Base-by-base conservation (phyloP, 139 green algal species). In the Tetraselmis striata region DNA sequence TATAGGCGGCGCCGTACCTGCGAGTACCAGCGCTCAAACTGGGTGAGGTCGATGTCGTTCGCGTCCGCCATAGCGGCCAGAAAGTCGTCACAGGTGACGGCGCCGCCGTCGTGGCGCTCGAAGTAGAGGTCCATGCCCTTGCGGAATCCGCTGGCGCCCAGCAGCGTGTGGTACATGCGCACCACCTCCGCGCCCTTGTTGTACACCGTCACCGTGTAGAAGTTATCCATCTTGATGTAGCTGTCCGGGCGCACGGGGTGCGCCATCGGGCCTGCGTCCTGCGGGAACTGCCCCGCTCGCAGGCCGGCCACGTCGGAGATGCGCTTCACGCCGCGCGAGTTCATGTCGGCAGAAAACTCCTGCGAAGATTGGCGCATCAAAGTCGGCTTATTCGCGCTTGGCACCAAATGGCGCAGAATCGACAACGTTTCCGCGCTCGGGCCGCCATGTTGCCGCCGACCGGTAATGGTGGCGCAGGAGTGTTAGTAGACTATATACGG, bases 211-310 rank as follows among this genome's bases (percentile, higher is more conserved):
- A 95, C 81, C 1, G 97, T 99, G 90, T 99, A 99, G 89, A 99
- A 99, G 93, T 99, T 99, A 91, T 99, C 96, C 94, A 99, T 99
- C 91, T 99, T 98, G 86, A 98, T 97, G 90, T 98, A 98, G 27
- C 85, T 93, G 59, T 98, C 95, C 28, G 97, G 97, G 26, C 97
- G 89, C 80, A 99, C 95, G 83, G 96, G 94, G 91, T 99, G 97
- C 23, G 97, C 93, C 93, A 98, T 98, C 75, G 97, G 94, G 0
- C 95, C 95, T 0, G 89, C 88, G 84, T 99, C 97, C 88, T 99
- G 92, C 30, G 91, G 81, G 86, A 99, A 99, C 94, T 99, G 97
- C 23, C 80, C 84, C 2, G 85, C 83, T 26, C 96, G 89, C 79
- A 99, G 87, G 23, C 87, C 59, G 27, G 85, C 82, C 31, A 95